Conservation (phyloP, 208 protist genomes). For the Wallacemonas sp. region DNA sequence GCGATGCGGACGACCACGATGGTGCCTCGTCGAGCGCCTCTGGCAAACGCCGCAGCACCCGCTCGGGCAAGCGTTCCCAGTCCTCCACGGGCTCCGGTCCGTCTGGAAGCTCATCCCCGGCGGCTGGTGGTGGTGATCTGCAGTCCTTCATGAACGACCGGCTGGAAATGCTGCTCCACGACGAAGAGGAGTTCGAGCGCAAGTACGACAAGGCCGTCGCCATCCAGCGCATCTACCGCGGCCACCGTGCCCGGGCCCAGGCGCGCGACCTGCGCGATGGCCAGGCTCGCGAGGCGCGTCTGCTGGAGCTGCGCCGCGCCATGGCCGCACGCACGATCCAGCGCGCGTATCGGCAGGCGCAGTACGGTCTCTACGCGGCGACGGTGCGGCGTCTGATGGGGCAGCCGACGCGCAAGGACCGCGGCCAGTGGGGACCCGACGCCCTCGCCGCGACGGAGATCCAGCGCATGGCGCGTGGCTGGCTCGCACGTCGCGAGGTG, state of each 20-base stretch:
- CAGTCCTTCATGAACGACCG: conserved; percentile 61
- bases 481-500: conserved; percentile 44
- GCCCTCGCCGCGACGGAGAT: conserved; percentile 54
- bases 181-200: conserved; percentile 77
- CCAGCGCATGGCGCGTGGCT: conserved; percentile 69
- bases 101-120: neutral
- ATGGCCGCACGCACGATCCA: conserved; percentile 64
- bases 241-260: conserved; percentile 42
- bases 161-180: conserved; percentile 72
- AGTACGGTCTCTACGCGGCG: conserved; percentile 24
- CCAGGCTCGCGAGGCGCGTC: conserved; percentile 21
- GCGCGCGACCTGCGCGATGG: conserved; percentile 24
- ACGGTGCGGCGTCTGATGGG: conserved; percentile 11
- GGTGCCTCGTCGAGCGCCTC: neutral
- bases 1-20: neutral
- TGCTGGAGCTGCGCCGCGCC: conserved; percentile 40
- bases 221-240: conserved; percentile 73
- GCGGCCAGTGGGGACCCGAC: conserved; percentile 25
- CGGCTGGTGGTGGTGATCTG: conserved; percentile 31
- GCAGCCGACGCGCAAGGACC: neutral
- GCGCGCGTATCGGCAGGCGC: conserved; percentile 30
- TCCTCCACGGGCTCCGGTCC: neutral
- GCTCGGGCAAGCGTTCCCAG: neutral
- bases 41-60: conserved; percentile 12
- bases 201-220: conserved; percentile 58